These are phyloP conservation scores for Trapa bicornis DNA, from an alignment of 345 rosid genomes.

Conservation along the genomic window DNA sequence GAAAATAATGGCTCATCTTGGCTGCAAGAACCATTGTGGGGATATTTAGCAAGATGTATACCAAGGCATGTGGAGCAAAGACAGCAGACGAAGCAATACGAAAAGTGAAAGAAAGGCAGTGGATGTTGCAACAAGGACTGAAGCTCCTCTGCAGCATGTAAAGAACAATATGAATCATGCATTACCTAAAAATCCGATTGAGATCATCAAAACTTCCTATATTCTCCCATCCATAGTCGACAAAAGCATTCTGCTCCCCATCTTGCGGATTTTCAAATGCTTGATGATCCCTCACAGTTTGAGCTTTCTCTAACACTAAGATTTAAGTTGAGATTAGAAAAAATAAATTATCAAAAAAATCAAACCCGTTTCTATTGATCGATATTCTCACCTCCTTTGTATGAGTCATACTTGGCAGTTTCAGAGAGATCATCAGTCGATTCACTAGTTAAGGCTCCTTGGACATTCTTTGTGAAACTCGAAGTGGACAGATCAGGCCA, in stretches of 20 bases:
- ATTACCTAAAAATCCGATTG: constrained; percentile 86
- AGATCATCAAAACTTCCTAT: constrained; percentile 97
- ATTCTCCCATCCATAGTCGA: constrained; percentile 78
- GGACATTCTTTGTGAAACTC: constrained; percentile 29
- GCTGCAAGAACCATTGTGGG: constrained; percentile 97
- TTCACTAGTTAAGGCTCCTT: constrained; percentile 35
- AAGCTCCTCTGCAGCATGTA: not conserved
- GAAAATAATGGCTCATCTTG: constrained; percentile 81
- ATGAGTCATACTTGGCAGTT: constrained; percentile 26
- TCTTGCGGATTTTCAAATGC: constrained; percentile 38
- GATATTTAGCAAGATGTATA: constrained; percentile 56
- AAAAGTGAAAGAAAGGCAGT: not conserved
- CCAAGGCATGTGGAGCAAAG: constrained; percentile 8
- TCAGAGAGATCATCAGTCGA: constrained; percentile 34
- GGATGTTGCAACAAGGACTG: no score
- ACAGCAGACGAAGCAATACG: not conserved
- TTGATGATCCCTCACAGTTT: constrained; percentile 40
- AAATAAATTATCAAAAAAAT: constrained; percentile 1
- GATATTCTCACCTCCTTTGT: constrained; percentile 36
- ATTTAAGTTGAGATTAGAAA: constrained; percentile 20
- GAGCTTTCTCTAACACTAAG: constrained; percentile 35
- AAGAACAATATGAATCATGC: constrained; percentile 7
- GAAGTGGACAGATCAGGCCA: constrained; percentile 45
- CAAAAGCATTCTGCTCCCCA: constrained; percentile 67
- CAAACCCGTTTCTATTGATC: constrained; percentile 14